Base-by-base conservation (phyloP, 371 early-diverging fungal species). In the Capillidium rhysosporum region DNA sequence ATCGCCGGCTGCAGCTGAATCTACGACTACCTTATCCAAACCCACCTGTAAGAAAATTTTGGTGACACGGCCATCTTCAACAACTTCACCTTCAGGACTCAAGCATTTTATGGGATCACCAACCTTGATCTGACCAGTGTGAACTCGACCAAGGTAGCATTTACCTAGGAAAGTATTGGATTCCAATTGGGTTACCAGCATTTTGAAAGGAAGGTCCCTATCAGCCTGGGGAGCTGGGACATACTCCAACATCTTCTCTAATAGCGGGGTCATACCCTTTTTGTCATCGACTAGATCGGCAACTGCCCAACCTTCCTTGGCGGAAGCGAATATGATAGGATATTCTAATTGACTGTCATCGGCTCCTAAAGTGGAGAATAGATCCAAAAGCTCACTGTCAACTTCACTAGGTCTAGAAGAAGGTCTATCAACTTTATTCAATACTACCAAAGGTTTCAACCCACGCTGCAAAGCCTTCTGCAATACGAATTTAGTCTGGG, bases 141-240 rank as follows among this genome's bases (percentile, higher is more conserved):
- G 60, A 57, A 86, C 69, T 56, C 77, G 71, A 14, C 86, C 86
- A 48, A 83, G 59, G 59, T 74, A 80, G 59, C 79, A 79, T 65
- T 80, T 84, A 52, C 86, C 86, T 53, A 86, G 68, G 63, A 74
- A 84, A 40, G 79, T 60, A 64, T 84, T 82, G 57, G 69, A 69
- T 55, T 84, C 86, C 39, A 86, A 70, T 64, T 86, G 82, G 31
- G 84, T 86, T 30, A 86, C 86, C 39, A 84, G 70, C 81, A 86
- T 81, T 25, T 72, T 67, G 59, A 86, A 86, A 1, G 79, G 75
- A 21, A 58, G 65, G 9, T 46, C 61, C 1, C 76, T 67, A 61
- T 80, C 68, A n/a, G 68, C 73, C 26, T 61, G 60, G 14, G 86
- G 86, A 18, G 69, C 54, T 1, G 82, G 82, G 3, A 84, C 78